Conservation (phyloP, 306 rosid genomes). For the Begonia fuchsioides region DNA sequence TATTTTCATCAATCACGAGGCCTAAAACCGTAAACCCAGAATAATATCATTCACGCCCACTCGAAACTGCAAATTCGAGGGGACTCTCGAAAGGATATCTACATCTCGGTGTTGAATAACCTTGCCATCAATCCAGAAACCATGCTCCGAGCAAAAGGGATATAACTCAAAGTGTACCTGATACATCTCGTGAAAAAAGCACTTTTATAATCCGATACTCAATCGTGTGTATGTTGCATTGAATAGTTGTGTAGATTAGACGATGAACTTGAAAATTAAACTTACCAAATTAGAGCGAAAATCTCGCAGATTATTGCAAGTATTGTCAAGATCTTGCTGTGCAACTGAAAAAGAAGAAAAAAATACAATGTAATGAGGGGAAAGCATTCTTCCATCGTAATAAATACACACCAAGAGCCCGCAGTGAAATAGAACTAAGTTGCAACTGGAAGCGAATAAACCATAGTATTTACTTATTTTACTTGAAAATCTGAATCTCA, state of each 20-base stretch:
- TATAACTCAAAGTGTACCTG: conserved; percentile 96
- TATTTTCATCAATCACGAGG: too few species aligned
- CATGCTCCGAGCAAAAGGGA: conserved; percentile 95
- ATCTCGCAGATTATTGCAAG: conserved; percentile 69
- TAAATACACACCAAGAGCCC: too few species aligned
- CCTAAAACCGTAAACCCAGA: too few species aligned
- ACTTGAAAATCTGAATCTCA: background rate
- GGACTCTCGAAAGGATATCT: conserved; percentile 3
- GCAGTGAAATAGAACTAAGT: too few species aligned
- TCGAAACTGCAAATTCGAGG: too few species aligned
- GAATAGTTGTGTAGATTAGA: too few species aligned
- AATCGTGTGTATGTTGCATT: background rate
- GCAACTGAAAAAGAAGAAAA: conserved; percentile 42
- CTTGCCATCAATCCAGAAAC: conserved; percentile 80
- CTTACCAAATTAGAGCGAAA: conserved; percentile 78
- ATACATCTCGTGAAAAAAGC: conserved; percentile 8
- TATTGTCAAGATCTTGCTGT: conserved; percentile 61
- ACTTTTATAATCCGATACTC: background rate
- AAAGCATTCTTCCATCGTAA: too few species aligned
- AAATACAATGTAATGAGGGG: background rate
- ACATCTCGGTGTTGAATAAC: conserved; percentile 71
- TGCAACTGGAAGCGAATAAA: too few species aligned
- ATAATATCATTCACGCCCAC: too few species aligned
- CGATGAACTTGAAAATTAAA: conserved; percentile 6
- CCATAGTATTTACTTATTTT: too few species aligned